Evolutionary conservation across 2,329 filamentous ascomycete species (phyloP).

Genomic region (Exophiala mesophila): DNA sequence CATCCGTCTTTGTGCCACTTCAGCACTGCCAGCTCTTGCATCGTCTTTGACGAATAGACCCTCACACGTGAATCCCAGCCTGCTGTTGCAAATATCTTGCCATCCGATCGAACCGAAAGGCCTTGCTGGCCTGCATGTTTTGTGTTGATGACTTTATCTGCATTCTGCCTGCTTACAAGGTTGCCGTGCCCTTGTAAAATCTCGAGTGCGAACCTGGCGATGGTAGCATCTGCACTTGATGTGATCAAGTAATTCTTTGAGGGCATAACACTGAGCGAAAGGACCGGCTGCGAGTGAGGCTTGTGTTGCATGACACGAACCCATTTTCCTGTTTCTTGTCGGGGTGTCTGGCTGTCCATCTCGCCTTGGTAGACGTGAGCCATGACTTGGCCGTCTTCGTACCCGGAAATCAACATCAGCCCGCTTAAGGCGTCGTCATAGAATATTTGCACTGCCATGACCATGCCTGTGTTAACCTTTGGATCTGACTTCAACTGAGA

Average conservation of each 20-base stretch:
- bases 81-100: slow-evolving; percentile 77
- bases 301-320: slow-evolving; percentile 58
- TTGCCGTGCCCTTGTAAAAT: not conserved
- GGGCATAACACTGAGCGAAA: slow-evolving; percentile 62
- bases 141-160: slow-evolving; percentile 64
- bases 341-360: slow-evolving; percentile 1
- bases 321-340: slow-evolving; percentile 38
- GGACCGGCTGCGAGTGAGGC: slow-evolving; percentile 71
- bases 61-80: slow-evolving; percentile 84
- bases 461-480: slow-evolving; percentile 58
- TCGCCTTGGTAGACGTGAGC: slow-evolving; percentile 46
- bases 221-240: slow-evolving; percentile 72
- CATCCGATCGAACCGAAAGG: slow-evolving; percentile 71
- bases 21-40: slow-evolving; percentile 84
- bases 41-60: slow-evolving; percentile 72
- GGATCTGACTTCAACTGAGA: slow-evolving; percentile 51
- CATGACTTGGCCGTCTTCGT: slow-evolving; percentile 75
- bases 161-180: slow-evolving; percentile 32
- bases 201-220: slow-evolving; percentile 70
- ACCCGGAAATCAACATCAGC: slow-evolving; percentile 61
- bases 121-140: slow-evolving; percentile 89
- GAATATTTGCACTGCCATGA: slow-evolving; percentile 72
- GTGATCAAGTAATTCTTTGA: slow-evolving; percentile 62
- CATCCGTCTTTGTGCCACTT: slow-evolving; percentile 92
- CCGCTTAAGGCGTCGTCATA: slow-evolving; percentile 30